Conservation (phyloP, 139 green algal species). For the Trebouxia sp. region DNA sequence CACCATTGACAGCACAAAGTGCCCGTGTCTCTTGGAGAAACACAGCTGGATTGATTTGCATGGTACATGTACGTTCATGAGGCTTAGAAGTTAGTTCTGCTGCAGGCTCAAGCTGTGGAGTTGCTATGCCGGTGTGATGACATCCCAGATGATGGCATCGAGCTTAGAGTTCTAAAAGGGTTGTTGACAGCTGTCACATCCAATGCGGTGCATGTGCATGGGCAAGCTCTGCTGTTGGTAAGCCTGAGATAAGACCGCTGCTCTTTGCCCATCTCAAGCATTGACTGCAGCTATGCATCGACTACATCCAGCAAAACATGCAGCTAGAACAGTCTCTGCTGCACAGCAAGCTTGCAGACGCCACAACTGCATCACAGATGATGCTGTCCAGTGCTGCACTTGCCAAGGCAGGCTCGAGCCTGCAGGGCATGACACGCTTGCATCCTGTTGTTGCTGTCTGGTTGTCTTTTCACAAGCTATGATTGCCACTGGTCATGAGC, state of each 20-base stretch:
- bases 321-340: too few species aligned
- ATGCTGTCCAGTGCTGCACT: too few species aligned
- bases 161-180: slow-evolving; percentile 89
- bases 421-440: too few species aligned
- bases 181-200: slow-evolving; percentile 89
- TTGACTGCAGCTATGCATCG: too few species aligned
- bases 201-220: slow-evolving; percentile 80
- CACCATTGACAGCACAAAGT: not conserved
- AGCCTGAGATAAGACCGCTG: too few species aligned
- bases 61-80: not conserved
- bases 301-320: too few species aligned
- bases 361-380: too few species aligned
- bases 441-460: not conserved
- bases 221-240: slow-evolving; percentile 63
- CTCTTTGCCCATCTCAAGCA: too few species aligned
- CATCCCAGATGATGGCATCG: slow-evolving; percentile 88
- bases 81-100: not conserved
- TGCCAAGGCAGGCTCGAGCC: too few species aligned
- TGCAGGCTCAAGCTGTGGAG: slow-evolving; percentile 76
- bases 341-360: too few species aligned
- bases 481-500: too few species aligned
- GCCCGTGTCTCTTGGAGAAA: not conserved
- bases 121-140: slow-evolving; percentile 89
- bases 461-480: too few species aligned
- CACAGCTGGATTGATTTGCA: not conserved